These are phyloP conservation scores for Hamamelis virginiana DNA, from an alignment of 164 flowering plant genomes.

Conservation along the genomic window DNA sequence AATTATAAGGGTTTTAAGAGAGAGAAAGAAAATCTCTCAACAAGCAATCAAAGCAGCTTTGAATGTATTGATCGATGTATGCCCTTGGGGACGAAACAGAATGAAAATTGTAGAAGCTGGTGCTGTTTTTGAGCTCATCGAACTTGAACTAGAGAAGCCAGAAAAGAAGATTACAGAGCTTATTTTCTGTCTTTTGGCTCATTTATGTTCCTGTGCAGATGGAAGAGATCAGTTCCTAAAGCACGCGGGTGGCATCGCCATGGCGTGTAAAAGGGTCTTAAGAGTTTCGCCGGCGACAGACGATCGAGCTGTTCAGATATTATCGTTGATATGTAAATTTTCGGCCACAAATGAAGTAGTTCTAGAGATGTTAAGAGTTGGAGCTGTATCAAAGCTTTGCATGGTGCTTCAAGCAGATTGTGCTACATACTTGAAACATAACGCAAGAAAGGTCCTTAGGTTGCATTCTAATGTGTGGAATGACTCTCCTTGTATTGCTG, in stretches of 20 bases:
- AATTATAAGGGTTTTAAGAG: conserved; percentile 25
- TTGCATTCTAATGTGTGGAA: conserved; percentile 44
- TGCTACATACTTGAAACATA: conserved; percentile 34
- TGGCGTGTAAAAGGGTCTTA: conserved; percentile 42
- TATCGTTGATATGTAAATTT: conserved; percentile 19
- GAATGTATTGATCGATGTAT: conserved; percentile 33
- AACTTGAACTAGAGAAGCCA: conserved; percentile 40
- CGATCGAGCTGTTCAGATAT: conserved; percentile 37
- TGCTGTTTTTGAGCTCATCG: conserved; percentile 53
- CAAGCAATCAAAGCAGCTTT: conserved; percentile 40
- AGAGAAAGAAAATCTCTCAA: conserved; percentile 22
- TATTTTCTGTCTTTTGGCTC: conserved; percentile 32
- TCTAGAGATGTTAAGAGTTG: conserved; percentile 55
- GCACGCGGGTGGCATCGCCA: conserved; percentile 50
- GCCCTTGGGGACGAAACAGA: conserved; percentile 50
- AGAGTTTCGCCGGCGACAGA: conserved; percentile 47
- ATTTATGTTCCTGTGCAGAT: conserved; percentile 46
- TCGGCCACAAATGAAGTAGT: conserved; percentile 43
- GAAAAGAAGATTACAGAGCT: conserved; percentile 41
- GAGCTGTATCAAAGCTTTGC: conserved; percentile 58
- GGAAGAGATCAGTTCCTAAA: conserved; percentile 44
- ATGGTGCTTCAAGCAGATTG: conserved; percentile 55
- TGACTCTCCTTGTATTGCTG: conserved; percentile 58
- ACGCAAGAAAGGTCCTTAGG: conserved; percentile 46
- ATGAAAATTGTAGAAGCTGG: conserved; percentile 47